A percentile compares a stretch with the other conserved stretches of the same genome.
Conservation (phyloP, 768 basidiomycete species). For the Collybia sp. region DNA sequence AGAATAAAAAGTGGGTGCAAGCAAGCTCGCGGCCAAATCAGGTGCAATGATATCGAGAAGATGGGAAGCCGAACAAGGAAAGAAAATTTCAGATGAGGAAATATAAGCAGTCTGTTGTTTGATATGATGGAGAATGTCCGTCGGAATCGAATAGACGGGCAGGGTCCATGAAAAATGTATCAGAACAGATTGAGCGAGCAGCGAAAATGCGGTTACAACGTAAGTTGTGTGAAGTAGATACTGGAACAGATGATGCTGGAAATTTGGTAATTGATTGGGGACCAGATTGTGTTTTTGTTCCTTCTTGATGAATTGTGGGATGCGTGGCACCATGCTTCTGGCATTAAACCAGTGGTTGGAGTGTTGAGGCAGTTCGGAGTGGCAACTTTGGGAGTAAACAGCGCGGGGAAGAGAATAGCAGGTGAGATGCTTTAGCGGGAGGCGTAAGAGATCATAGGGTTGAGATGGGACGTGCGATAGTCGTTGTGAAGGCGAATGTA, state of each 20-base stretch:
- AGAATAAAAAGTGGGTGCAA: neutral
- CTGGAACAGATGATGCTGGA: slow-evolving; percentile 8
- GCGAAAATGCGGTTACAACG: slow-evolving; percentile 12
- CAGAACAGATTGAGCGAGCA: slow-evolving; percentile 15
- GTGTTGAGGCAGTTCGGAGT: slow-evolving; percentile 1
- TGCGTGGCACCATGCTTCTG: neutral
- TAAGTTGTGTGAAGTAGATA: slow-evolving; percentile 13
- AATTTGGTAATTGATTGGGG: too few species aligned
- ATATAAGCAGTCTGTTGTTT: neutral
- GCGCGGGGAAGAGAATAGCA: too few species aligned
- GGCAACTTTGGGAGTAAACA: neutral
- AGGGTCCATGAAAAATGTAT: slow-evolving; percentile 16
- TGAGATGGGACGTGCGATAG: slow-evolving; percentile 6
- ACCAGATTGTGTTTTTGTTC: neutral
- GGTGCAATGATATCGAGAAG: neutral
- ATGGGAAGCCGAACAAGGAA: neutral
- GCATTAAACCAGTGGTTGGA: slow-evolving; percentile 1
- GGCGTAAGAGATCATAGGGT: slow-evolving; percentile 5
- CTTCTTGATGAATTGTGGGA: slow-evolving; percentile 3
- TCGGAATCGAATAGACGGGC: slow-evolving; percentile 5
- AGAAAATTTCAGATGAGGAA: neutral
- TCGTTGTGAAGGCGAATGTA: slow-evolving; percentile 1
- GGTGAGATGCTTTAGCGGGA: too few species aligned
- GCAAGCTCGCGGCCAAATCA: neutral
- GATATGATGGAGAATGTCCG: slow-evolving; percentile 7